Evolutionary conservation across 208 protist species (phyloP).

Genomic region (Strigomonas galati): DNA sequence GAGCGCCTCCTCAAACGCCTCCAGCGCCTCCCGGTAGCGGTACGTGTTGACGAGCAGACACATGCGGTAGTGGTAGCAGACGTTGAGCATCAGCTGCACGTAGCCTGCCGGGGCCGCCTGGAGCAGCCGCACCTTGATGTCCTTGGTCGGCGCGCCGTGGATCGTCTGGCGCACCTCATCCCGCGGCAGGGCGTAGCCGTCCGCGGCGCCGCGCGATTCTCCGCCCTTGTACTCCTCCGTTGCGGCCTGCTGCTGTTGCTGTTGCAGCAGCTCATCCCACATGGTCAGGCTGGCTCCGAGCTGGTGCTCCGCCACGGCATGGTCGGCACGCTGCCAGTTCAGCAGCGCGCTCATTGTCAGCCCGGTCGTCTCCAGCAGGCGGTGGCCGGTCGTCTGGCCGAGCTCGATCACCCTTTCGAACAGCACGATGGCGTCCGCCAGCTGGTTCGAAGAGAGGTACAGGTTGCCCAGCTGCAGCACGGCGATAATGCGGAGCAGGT

Average conservation of each 20-base stretch:
- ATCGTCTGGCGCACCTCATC: background rate
- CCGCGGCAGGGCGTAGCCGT: background rate
- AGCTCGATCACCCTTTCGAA: slow-evolving; percentile 50
- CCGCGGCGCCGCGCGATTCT: background rate
- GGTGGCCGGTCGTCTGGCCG: slow-evolving; percentile 27
- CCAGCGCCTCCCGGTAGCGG: slow-evolving; percentile 86
- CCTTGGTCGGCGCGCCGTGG: background rate
- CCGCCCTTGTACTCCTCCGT: slow-evolving; percentile 2
- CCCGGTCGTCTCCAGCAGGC: slow-evolving; percentile 62
- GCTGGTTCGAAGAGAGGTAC: slow-evolving; percentile 80
- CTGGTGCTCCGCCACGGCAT: slow-evolving; percentile 66
- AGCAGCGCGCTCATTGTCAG: slow-evolving; percentile 70
- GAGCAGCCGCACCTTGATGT: slow-evolving; percentile 4
- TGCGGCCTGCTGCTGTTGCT: background rate
- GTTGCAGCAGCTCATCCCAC: slow-evolving; percentile 40
- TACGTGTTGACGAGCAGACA: slow-evolving; percentile 70
- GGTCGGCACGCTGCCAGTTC: slow-evolving; percentile 73
- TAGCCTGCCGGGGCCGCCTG: slow-evolving; percentile 44
- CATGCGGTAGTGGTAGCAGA: slow-evolving; percentile 63
- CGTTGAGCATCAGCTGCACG: slow-evolving; percentile 39
- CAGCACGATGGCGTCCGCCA: slow-evolving; percentile 58
- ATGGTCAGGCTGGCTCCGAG: slow-evolving; percentile 46
- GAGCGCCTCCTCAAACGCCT: slow-evolving; percentile 71
- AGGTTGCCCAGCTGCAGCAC: slow-evolving; percentile 78
- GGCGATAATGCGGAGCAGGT: slow-evolving; percentile 53